Percentiles rank a stretch among this genome's conserved stretches.
Conservation (phyloP, 2,329 filamentous ascomycete genomes). For the Colletotrichum abscissum region DNA sequence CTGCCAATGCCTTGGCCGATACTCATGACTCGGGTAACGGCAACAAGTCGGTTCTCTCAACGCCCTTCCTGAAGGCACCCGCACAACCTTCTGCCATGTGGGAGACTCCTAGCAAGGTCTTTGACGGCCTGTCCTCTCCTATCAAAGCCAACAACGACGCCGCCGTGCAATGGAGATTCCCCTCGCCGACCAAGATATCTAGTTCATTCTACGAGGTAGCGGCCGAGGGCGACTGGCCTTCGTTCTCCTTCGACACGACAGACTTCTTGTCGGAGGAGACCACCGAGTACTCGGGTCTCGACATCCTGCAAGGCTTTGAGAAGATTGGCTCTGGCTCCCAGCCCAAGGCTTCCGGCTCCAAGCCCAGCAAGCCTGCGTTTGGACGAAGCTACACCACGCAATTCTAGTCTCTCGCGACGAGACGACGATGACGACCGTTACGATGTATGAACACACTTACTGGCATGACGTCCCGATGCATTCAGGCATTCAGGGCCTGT, state of each 20-base stretch:
- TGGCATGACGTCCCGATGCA: slow-evolving; percentile 35
- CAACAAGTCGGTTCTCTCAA: slow-evolving; percentile 63
- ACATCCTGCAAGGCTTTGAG: slow-evolving; percentile 80
- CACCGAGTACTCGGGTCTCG: slow-evolving; percentile 70
- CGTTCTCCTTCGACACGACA: slow-evolving; percentile 52
- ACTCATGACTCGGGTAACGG: slow-evolving; percentile 62
- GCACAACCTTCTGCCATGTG: slow-evolving; percentile 52
- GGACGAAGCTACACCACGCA: slow-evolving; percentile 51
- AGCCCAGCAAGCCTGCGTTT: slow-evolving; percentile 47
- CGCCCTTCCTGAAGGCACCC: slow-evolving; percentile 62
- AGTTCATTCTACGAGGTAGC: slow-evolving; percentile 46
- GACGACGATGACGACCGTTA: slow-evolving; percentile 33
- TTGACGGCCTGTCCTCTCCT: slow-evolving; percentile 66
- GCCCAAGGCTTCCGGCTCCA: slow-evolving; percentile 44
- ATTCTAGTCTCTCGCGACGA: slow-evolving; percentile 43
- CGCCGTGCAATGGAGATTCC: slow-evolving; percentile 37
- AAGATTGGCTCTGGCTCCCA: slow-evolving; percentile 71
- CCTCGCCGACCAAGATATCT: slow-evolving; percentile 64
- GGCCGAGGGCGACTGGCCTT: slow-evolving; percentile 52
- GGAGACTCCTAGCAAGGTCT: slow-evolving; percentile 68
- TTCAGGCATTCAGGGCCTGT: slow-evolving; percentile 25
- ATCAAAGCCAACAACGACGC: slow-evolving; percentile 55
- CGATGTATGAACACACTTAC: slow-evolving; percentile 37
- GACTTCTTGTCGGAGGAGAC: slow-evolving; percentile 70
- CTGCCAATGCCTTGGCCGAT: slow-evolving; percentile 70